Conservation (phyloP, 192 early-diverging fungal genomes). For the Coemansia sp. region DNA sequence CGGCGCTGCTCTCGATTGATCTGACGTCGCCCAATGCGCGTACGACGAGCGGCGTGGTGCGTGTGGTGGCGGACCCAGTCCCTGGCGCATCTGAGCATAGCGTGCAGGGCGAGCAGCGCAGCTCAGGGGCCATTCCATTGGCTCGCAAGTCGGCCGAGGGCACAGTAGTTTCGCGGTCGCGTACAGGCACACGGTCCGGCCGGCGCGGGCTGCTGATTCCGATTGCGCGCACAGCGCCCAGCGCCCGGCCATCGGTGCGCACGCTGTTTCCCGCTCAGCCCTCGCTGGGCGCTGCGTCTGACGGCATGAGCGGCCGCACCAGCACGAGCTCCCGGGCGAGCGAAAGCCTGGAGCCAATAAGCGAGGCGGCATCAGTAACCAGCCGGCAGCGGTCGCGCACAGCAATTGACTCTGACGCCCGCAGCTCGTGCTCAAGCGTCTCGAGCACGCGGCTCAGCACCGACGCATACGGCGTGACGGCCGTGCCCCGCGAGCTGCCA, state of each 20-base stretch:
- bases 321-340: slow-evolving; percentile 37
- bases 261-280: slow-evolving; percentile 23
- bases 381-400: slow-evolving; percentile 48
- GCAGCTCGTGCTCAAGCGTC: slow-evolving; percentile 5
- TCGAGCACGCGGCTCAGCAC: slow-evolving; percentile 18
- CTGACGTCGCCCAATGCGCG: slow-evolving; percentile 18
- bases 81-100: background rate
- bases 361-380: slow-evolving; percentile 32
- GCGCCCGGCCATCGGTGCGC: slow-evolving; percentile 40
- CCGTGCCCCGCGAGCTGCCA: background rate
- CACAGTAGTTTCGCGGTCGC: slow-evolving; percentile 6
- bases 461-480: slow-evolving; percentile 13
- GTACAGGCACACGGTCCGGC: slow-evolving; percentile 17
- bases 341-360: slow-evolving; percentile 52
- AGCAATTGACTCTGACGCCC: slow-evolving; percentile 27
- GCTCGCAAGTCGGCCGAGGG: slow-evolving; percentile 30
- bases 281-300: background rate
- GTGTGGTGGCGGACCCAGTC: slow-evolving; percentile 16
- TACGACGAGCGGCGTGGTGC: slow-evolving; percentile 25
- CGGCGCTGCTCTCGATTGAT: slow-evolving; percentile 46
- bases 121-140: slow-evolving; percentile 6
- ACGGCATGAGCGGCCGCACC: slow-evolving; percentile 10
- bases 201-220: slow-evolving; percentile 49
- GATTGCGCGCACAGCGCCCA: slow-evolving; percentile 32
- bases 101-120: background rate